Base-by-base conservation (phyloP, 345 rosid genomes). In the Populus nigra region DNA sequence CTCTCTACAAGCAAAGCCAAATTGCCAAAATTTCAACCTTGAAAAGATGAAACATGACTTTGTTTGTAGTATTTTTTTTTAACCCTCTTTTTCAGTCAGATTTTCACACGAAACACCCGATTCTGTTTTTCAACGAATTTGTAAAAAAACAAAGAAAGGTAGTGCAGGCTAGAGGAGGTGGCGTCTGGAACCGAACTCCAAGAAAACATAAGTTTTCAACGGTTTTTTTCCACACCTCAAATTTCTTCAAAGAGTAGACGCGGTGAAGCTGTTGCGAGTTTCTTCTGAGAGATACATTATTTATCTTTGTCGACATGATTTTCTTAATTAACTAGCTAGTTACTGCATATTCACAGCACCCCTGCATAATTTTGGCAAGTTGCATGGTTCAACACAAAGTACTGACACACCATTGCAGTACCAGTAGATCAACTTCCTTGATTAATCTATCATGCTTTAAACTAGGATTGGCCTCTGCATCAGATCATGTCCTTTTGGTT, bases 1-100 rank as follows among this genome's bases (percentile, higher is more conserved):
- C 85, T 83, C 81, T 78, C 72, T 59, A 22, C 91, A 88, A 88
- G 89, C 91, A 88, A 88, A 84, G 85, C 82, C 77, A 76, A 73
- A 63, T 79, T 77, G 80, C 78, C 59, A 45, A 72, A 50, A 50
- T 65, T 13, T 81, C 77, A 74, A 79, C 76, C 53, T 15, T 77
- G 62, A 77, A 84, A 83, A 75, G 84, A 76, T 78, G 71, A 72
- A 80, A 78, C 67, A 33, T 63, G 45, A 63, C 83, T 77, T 78
- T 87, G 38, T 57, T 74, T 75, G 20, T 31, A 16, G 73, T 13
- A 20, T 70, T 62, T 65, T 77, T 69, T 57, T 68, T 76, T 16
- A 61, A 66, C 65, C 65, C 61, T 38, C 65, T 74, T 88, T 33
- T 80, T 8, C 57, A 41, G 75, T 78, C 82, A 59, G 72, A 72